Evolutionary conservation across 1,284 basidiomycete genomes (phyloP), one percentile per base, ranked within the genome.

Genomic region (Sutorius eximius): DNA sequence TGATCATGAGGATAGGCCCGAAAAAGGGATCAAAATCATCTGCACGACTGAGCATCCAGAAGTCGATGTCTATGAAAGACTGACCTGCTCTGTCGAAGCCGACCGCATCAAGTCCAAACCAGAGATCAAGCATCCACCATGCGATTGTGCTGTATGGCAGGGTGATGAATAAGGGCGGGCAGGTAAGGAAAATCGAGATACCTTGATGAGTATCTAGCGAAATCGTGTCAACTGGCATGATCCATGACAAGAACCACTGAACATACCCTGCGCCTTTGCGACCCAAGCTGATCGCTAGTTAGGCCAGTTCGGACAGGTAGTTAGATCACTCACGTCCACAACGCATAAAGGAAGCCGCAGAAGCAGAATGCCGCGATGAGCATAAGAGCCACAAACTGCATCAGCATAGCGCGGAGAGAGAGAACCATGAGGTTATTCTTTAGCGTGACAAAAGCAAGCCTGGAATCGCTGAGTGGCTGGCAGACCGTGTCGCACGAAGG

Each of bases 71-170:
- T 32, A 42, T 24, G 34, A 48, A 52, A 32, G n/a, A 79, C 87
- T 64, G 57, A 92, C 91, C 79, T 36, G 91, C 82, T 67, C 77
- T 77, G 59, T 91, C 82, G 63, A 95, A 95, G 5, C 91, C 91
- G 51, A 80, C 85, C 0, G 92, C 91, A 67, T 95, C 93, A 12
- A 95, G 78, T n/a, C 92, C 92, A 65, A 95, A 95, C 82, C 85
- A 93, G 3, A 93, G 72, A 65, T 93, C 89, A 34, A 93, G 79
- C 91, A 94, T 92, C 86, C 91, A 92, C 91, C 91, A 94, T 0
- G 86, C 80, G 38, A 93, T 89, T n/a, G 80, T 79, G 29, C 86
- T 88, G 36, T 42, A 56, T 30, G 58, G 53, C 53, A 55, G 57
- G n/a, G 56, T 45, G 20, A 41, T 52, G 24, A 53, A 34, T 10